Evolutionary conservation across 1,139 yeast species (phyloP), one percentile per base, ranked within the genome.

Genomic region (Zygoascus hellenicus): DNA sequence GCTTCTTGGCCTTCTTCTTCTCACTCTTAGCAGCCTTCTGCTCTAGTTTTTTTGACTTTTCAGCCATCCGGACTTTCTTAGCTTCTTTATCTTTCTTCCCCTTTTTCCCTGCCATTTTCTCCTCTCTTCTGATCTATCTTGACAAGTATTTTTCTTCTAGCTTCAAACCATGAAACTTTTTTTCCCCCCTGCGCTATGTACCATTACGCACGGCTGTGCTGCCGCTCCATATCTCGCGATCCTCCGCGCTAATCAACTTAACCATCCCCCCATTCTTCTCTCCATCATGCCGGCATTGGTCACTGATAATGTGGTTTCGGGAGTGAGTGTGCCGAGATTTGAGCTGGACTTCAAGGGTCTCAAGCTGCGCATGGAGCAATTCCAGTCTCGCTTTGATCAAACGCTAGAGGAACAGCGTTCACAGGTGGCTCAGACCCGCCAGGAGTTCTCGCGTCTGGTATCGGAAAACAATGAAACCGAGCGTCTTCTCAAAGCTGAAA

Each of bases 61-160:
- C 90, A 28, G 92, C 95, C 35, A 84, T 71, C 44, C 96, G 78
- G 29, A 94, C 95, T 76, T 89, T 89, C 67, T 89, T 88, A 58
- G 95, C 88, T 44, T 87, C 96, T 66, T 88, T 88, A 52, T 86
- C 80, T 66, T 87, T 86, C 68, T 87, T 87, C 67, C 86, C 87
- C 67, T 85, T 84, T 69, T 88, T 89, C 69, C 87, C 89, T 10
- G 89, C 95, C 95, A 86, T 52, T 17, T 10, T 39, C 84, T 14
- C 10, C 35, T 37, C 15, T 5, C 7, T 22, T 5, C 26, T 22
- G 26, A 4, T 22, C 7, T 22, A 22, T 22, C 26, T 5, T 5
- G 7, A 22, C 4, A 4, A 5, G 26, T 4, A 5, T 7, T 22
- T 22, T 22, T 22, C 26, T 7, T 22, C 6, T 5, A 22, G 26